Evolutionary conservation across 495 filamentous ascomycete species (phyloP), one percentile per base, ranked within the genome.

Genomic region (Penicillium canescens): DNA sequence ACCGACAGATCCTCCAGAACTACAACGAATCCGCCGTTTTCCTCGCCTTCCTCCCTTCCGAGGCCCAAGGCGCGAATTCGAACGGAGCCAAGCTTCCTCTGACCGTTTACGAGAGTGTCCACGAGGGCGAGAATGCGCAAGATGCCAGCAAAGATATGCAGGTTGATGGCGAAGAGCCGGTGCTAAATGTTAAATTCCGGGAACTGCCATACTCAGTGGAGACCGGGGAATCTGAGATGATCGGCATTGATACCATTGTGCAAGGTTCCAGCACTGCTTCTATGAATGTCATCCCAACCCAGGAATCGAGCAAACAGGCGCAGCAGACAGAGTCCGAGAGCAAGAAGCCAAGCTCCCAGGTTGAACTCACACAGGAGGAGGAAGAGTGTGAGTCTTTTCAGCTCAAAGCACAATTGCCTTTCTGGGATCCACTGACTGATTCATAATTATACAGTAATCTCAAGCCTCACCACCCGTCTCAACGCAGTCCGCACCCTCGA

Each of bases 221-320:
- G 68, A 97, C 91, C 0, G 90, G 89, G 13, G 91, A 98, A 69
- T 89, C 94, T 7, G 95, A 99, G 74, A 97, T 98, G 92, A 97
- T 99, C 60, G 85, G 86, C 36, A 86, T 98, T 59, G 90, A 98
- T 60, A 93, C 90, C 53, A 88, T 98, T 26, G 92, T 92, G 1
- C 82, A 86, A 42, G 87, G 86, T 21, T 90, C 86, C 23, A 88
- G 86, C 1, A 92, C 90, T 60, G 94, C 93, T 13, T 82, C 85
- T 12, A 37, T 50, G 41, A 52, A 26, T 45, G 61, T 55, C 14
- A 39, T 36, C 12, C 12, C 18, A n/a, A 20, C 34, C 21, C 55
- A 58, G n/a, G 39, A 39, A 18, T 13, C 55, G 16, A 16, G 66
- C 55, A 45, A 43, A 21, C 46, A 44, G 24, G 52, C 51, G 5